Base-by-base conservation (phyloP, 1,284 basidiomycete genomes). In the Papiliotrema fonsecae region DNA sequence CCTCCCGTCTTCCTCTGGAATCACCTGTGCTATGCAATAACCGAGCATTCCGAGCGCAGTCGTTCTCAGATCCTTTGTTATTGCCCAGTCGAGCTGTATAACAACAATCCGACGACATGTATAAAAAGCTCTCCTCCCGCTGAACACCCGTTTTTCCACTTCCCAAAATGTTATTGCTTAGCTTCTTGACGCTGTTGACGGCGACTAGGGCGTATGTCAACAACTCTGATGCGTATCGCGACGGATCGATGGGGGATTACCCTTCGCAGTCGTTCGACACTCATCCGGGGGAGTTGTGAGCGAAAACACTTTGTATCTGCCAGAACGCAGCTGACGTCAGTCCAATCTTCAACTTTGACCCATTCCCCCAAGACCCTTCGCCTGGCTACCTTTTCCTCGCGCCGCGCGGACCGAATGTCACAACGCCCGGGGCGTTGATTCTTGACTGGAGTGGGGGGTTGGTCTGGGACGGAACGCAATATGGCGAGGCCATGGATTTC, bases 401-500 rank as follows among this genome's bases (percentile, higher is more conserved):
- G 1, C 61, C 63, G 13, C 54, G 67, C 36, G 65, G 64, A 3
- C 45, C 49, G 7, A 52, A 55, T 21, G 58, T 58, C 6, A 25
- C 45, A 3, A 38, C 46, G 14, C 42, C 46, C 1, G 60, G 53
- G 3, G 47, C 60, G 1, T 50, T 57, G 32, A 62, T 70, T 31
- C 52, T 60, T 40, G 56, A 56, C 37, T 47, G 46, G n/a, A 22
- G 47, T 22, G 69, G 69, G 1, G 55, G 61, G 25, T 51, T 70
- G 3, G 53, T 70, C 1, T 70, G 62, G 62, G 46, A 53, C 26
- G 68, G 62, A 1, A 41, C 39, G 6, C 55, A 50, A 37, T 57
- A 50, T 36, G 64, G 60, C 14, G 49, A 67, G 45, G 60, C 66
- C 14, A 57, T 70, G 50, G 38, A 55, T 16, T 60, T 62, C 47